These are phyloP conservation scores for Metschnikowia noctiluminum DNA, from an alignment of 805 yeast species.

Conservation along the genomic window DNA sequence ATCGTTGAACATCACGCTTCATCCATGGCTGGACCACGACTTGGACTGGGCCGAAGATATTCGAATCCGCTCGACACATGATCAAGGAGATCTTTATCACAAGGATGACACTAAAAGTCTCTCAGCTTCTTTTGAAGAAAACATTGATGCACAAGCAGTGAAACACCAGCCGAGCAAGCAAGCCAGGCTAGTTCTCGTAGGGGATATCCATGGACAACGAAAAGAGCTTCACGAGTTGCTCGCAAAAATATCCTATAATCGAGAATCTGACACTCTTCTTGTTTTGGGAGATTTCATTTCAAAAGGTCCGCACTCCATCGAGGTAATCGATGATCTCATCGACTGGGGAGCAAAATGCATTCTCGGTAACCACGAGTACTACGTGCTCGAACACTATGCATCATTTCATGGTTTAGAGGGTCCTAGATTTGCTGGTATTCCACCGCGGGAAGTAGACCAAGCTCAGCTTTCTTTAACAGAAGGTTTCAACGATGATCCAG, in stretches of 20 bases:
- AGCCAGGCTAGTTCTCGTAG: conserved; percentile 63
- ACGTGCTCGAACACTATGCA: conserved; percentile 62
- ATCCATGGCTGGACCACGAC: conserved; percentile 15
- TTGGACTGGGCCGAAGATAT: too few relatives aligned
- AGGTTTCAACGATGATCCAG: conserved; percentile 33
- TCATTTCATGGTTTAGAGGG: conserved; percentile 49
- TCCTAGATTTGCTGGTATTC: conserved; percentile 23
- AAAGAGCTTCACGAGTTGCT: conserved; percentile 53
- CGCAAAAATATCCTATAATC: conserved; percentile 44
- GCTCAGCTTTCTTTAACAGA: not conserved
- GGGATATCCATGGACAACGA: conserved; percentile 86
- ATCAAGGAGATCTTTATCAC: too few relatives aligned
- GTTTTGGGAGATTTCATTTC: conserved; percentile 82
- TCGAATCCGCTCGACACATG: too few relatives aligned
- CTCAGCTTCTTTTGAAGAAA: too few relatives aligned
- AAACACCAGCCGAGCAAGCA: not conserved
- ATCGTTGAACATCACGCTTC: conserved; percentile 23
- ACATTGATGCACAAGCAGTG: not conserved
- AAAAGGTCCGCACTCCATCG: conserved; percentile 76
- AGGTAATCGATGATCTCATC: conserved; percentile 57
- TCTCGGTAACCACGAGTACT: conserved; percentile 86
- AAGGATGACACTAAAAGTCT: too few relatives aligned
- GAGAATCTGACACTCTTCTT: conserved; percentile 54
- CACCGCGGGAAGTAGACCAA: not conserved
- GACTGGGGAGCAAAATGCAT: conserved; percentile 64